A percentile compares a stretch with the other conserved stretches of the same genome.
Conservation (phyloP, 768 basidiomycete species). For the Auriscalpium microsporum region DNA sequence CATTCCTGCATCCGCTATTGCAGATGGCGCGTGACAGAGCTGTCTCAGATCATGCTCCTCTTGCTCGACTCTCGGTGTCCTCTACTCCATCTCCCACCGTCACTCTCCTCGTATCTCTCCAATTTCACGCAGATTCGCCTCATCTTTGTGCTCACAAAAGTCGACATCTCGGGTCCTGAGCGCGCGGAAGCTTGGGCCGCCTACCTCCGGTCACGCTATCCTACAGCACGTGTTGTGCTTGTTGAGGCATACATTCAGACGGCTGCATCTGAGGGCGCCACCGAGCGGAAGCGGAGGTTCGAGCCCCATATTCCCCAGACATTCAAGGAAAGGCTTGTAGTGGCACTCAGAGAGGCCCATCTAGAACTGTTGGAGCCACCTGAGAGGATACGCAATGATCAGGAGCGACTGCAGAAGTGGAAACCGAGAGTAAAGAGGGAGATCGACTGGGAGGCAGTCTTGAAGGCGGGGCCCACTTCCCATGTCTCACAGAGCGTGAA, state of each 20-base stretch:
- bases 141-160: conserved; percentile 80
- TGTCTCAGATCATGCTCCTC: conserved; percentile 80
- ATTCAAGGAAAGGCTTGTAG: conserved; percentile 57
- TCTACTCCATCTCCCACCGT: conserved; percentile 75
- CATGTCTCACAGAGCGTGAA: conserved; percentile 5
- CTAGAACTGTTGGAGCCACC: conserved; percentile 62
- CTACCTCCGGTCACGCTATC: conserved; percentile 47
- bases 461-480: conserved; percentile 29
- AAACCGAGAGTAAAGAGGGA: conserved; percentile 49
- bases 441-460: conserved; percentile 68
- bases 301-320: conserved; percentile 62
- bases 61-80: conserved; percentile 89
- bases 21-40: conserved; percentile 92
- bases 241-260: conserved; percentile 72
- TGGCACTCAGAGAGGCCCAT: conserved; percentile 59
- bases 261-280: conserved; percentile 13
- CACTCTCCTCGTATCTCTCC: conserved; percentile 57
- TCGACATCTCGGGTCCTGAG: conserved; percentile 69
- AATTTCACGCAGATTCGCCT: conserved; percentile 26
- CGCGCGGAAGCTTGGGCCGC: conserved; percentile 58
- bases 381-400: conserved; percentile 37
- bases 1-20: conserved; percentile 4
- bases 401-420: conserved; percentile 52
- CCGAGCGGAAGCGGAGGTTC: conserved; percentile 40
- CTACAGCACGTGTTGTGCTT: conserved; percentile 52